Evolutionary conservation across 805 yeast species (phyloP).

Genomic region (Pichia insulana): DNA sequence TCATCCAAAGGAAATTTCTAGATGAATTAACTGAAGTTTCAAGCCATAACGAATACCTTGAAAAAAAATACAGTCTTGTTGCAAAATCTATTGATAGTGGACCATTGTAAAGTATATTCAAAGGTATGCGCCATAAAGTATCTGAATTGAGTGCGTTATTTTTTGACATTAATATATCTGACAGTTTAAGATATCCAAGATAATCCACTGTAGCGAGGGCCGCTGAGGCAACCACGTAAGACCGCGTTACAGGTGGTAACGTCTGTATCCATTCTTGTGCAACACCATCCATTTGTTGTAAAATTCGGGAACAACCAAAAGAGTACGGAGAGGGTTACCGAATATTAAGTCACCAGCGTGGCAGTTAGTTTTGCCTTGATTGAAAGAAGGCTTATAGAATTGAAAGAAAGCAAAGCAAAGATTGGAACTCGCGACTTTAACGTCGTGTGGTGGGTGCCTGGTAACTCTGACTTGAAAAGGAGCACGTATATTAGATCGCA

Average conservation of each 20-base stretch:
- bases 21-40: constrained; percentile 29
- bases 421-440: no score
- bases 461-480: no score
- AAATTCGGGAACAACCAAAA: no score
- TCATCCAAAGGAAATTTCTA: constrained; percentile 32
- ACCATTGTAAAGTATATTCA: constrained; percentile 33
- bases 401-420: no score
- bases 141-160: neutral
- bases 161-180: constrained; percentile 13
- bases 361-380: no score
- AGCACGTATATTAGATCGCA: no score
- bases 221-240: constrained; percentile 27
- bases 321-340: no score
- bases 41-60: constrained; percentile 31
- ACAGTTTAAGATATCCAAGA: constrained; percentile 25
- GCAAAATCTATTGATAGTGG: constrained; percentile 30
- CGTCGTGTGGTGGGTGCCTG: no score
- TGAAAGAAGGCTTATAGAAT: no score
- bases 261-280: constrained; percentile 35
- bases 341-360: no score
- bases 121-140: constrained; percentile 30
- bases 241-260: constrained; percentile 39
- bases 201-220: constrained; percentile 28
- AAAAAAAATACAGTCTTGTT: constrained; percentile 28
- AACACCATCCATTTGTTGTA: constrained; percentile 31